phyloP scores from a whole-genome alignment of 164 flowering plant species.

The Vitis riparia region DNA sequence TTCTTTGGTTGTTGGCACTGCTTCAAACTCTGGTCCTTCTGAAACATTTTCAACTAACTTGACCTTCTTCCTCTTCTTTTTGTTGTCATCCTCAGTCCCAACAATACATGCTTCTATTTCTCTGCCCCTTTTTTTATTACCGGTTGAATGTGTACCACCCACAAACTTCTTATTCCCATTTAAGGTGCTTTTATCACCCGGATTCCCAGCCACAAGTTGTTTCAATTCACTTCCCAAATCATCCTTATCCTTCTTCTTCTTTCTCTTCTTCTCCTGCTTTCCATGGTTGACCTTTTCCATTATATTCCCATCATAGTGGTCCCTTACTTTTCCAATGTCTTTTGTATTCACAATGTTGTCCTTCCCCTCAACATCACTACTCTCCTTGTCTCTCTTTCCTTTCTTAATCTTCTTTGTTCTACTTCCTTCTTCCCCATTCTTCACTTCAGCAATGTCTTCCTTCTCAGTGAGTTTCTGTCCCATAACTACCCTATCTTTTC shows the following conservation, averaged over 20 bases:
- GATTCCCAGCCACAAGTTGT: too few relatives aligned
- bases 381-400: conserved; percentile 3
- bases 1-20: background rate
- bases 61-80: conserved; percentile 14
- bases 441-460: background rate
- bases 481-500: background rate
- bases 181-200: too few relatives aligned
- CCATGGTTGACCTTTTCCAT: too few relatives aligned
- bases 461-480: background rate
- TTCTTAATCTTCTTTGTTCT: background rate
- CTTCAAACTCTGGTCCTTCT: background rate
- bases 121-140: background rate
- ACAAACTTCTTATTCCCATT: too few relatives aligned
- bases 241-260: background rate
- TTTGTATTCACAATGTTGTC: background rate
- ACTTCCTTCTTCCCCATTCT: background rate
- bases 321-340: background rate
- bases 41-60: conserved; percentile 3
- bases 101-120: background rate
- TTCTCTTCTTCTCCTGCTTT: background rate
- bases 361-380: background rate
- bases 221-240: background rate
- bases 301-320: too few relatives aligned
- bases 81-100: conserved; percentile 1
- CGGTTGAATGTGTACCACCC: too few relatives aligned